These are phyloP conservation scores for Cytospora leucostoma DNA, from an alignment of 2,329 filamentous ascomycete species.

Conservation along the genomic window DNA sequence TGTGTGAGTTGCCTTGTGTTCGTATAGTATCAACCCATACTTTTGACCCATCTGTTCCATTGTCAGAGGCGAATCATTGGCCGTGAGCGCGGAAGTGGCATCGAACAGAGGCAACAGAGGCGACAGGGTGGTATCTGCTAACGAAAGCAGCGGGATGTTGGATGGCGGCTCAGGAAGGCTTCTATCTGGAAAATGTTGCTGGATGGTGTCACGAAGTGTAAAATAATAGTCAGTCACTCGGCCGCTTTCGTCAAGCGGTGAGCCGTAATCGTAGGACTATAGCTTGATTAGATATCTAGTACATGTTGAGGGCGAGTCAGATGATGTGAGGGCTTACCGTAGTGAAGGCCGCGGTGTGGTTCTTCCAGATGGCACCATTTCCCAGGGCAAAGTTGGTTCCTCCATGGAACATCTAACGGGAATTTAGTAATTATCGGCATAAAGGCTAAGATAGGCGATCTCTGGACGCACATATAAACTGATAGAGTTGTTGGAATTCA, in stretches of 20 bases:
- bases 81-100: slow-evolving; percentile 33
- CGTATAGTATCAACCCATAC: slow-evolving; percentile 48
- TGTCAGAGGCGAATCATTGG: slow-evolving; percentile 37
- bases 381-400: slow-evolving; percentile 53
- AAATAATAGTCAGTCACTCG: slow-evolving; percentile 47
- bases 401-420: slow-evolving; percentile 49
- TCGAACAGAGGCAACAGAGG: slow-evolving; percentile 44
- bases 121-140: slow-evolving; percentile 42
- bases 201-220: slow-evolving; percentile 42
- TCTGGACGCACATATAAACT: slow-evolving; percentile 42
- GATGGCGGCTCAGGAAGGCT: slow-evolving; percentile 42
- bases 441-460: no score
- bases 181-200: slow-evolving; percentile 39
- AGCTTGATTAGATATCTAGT: neutral
- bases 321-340: slow-evolving; percentile 34
- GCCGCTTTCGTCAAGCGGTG: slow-evolving; percentile 52
- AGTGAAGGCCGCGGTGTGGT: slow-evolving; percentile 43
- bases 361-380: slow-evolving; percentile 48
- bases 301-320: neutral
- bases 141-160: slow-evolving; percentile 36
- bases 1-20: slow-evolving; percentile 36
- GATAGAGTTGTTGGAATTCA: slow-evolving; percentile 45
- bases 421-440: neutral
- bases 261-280: slow-evolving; percentile 51
- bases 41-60: slow-evolving; percentile 50